Evolutionary conservation across 108 stramenopile genomes (phyloP).

Genomic region (Pseudonitzschia multiseries): DNA sequence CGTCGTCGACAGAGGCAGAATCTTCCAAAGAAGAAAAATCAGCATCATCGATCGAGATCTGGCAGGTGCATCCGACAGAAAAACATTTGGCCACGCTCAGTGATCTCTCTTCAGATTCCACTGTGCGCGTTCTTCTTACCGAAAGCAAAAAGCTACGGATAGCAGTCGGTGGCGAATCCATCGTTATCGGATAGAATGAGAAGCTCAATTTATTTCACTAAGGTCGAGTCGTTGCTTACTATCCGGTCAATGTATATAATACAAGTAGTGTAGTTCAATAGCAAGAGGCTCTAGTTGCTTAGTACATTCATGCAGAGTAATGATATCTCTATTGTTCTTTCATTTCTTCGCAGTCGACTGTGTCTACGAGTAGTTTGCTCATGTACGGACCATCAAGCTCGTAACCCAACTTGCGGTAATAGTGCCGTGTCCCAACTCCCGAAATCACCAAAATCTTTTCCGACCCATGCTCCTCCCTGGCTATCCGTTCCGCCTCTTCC

Average conservation of each 20-base stretch:
- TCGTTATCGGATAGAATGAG: slow-evolving; percentile 30
- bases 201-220: not conserved
- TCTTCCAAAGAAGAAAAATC: slow-evolving; percentile 2
- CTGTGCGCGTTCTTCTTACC: slow-evolving; percentile 28
- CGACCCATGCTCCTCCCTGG: slow-evolving; percentile 87
- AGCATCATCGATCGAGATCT: slow-evolving; percentile 15
- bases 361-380: slow-evolving; percentile 61
- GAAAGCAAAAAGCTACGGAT: slow-evolving; percentile 30
- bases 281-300: too few species aligned
- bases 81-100: slow-evolving; percentile 32
- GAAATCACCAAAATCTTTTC: slow-evolving; percentile 92
- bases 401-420: slow-evolving; percentile 95
- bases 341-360: slow-evolving; percentile 14
- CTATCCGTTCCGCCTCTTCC: slow-evolving; percentile 96
- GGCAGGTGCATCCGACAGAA: slow-evolving; percentile 27
- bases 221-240: not conserved
- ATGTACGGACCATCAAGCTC: slow-evolving; percentile 89
- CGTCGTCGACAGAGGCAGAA: not conserved
- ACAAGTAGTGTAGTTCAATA: too few species aligned
- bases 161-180: slow-evolving; percentile 29
- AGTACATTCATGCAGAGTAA: not conserved
- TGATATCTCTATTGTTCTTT: not conserved
- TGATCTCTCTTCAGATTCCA: slow-evolving; percentile 12
- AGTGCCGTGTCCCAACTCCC: slow-evolving; percentile 95
- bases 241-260: too few species aligned